phyloP scores from a whole-genome alignment of 2,329 filamentous ascomycete genomes.

The Huntiella decipiens region DNA sequence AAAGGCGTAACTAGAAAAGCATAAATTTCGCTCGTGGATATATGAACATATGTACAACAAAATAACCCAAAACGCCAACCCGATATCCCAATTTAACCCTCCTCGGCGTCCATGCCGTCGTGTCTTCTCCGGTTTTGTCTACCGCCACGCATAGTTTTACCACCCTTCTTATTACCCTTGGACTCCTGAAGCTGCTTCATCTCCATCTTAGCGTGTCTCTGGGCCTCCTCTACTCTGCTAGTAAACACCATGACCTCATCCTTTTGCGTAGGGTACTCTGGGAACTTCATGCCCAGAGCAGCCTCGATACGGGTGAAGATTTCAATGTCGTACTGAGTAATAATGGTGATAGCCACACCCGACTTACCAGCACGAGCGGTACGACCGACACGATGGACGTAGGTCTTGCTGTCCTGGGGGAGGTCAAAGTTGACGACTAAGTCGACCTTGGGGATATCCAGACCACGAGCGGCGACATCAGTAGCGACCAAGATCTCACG shows the following conservation, averaged over 20 bases:
- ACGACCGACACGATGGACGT: conserved; percentile 74
- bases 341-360: conserved; percentile 60
- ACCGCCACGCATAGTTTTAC: conserved; percentile 25
- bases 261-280: conserved; percentile 49
- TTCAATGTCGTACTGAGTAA: conserved; percentile 77
- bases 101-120: conserved; percentile 57
- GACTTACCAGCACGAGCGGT: conserved; percentile 75
- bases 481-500: conserved; percentile 80
- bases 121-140: conserved; percentile 21
- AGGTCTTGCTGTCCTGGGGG: conserved; percentile 71
- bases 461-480: conserved; percentile 79
- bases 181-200: conserved; percentile 67
- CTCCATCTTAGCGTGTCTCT: conserved; percentile 57
- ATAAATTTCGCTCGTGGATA: neutral
- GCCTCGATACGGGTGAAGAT: conserved; percentile 66
- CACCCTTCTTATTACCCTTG: conserved; percentile 35
- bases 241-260: conserved; percentile 75
- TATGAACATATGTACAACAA: neutral
- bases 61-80: neutral
- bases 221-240: conserved; percentile 61
- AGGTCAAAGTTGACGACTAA: conserved; percentile 74
- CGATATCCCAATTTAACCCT: conserved; percentile 30
- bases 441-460: conserved; percentile 86
- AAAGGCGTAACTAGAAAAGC: too few species aligned
- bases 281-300: conserved; percentile 58